These are phyloP conservation scores for Osmozyma mogii DNA, from an alignment of 805 yeast genomes.

Conservation along the genomic window DNA sequence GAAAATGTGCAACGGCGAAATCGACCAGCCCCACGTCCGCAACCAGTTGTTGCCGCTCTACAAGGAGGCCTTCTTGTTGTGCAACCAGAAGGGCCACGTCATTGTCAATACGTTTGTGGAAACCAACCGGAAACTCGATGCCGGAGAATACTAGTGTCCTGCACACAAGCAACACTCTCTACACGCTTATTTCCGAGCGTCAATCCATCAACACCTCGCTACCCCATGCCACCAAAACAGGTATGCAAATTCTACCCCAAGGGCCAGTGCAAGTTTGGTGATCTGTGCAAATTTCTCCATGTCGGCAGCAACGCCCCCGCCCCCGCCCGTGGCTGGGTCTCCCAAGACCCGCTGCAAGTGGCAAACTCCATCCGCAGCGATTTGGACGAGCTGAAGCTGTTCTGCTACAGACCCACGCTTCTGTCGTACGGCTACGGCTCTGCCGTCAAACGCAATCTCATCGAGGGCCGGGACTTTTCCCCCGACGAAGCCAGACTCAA, in stretches of 20 bases:
- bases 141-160: constrained; percentile 1
- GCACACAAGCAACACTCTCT: neutral
- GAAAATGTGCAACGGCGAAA: constrained; percentile 59
- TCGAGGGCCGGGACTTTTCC: constrained; percentile 45
- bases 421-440: constrained; percentile 42
- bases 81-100: constrained; percentile 12
- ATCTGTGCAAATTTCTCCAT: constrained; percentile 21
- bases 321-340: constrained; percentile 5
- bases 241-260: constrained; percentile 18
- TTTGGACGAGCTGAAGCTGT: constrained; percentile 12
- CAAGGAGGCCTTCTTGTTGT: constrained; percentile 43
- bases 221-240: neutral
- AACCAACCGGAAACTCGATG: constrained; percentile 5
- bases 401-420: constrained; percentile 26
- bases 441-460: constrained; percentile 43
- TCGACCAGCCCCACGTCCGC: constrained; percentile 46
- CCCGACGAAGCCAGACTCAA: constrained; percentile 45
- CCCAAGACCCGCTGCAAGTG: constrained; percentile 6
- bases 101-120: constrained; percentile 10
- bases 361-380: constrained; percentile 17
- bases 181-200: neutral
- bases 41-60: constrained; percentile 49
- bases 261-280: constrained; percentile 22
- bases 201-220: neutral
- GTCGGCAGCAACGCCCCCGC: constrained; percentile 1